phyloP scores from a whole-genome alignment of 371 early-diverging fungal species.

The Pancytospora epiphaga region DNA sequence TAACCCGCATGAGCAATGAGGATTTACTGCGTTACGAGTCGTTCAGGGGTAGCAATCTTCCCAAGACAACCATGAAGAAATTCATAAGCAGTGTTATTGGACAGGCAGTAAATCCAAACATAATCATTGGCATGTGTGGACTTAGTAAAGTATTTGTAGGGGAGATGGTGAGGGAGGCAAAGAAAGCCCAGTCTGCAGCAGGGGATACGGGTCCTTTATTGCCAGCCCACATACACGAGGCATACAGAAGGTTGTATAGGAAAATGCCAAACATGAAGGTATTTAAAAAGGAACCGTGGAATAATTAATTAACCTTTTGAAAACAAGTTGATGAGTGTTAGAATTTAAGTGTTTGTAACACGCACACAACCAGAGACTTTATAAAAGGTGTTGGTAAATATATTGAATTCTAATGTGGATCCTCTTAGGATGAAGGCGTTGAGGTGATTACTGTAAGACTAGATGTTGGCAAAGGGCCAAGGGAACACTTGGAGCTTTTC shows the following conservation, averaged over 20 bases:
- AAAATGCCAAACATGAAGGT: conserved; percentile 59
- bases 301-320: not conserved
- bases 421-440: too few relatives aligned
- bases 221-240: conserved; percentile 77
- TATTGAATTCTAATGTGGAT: too few relatives aligned
- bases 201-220: conserved; percentile 62
- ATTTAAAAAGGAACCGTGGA: conserved; percentile 44
- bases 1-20: conserved; percentile 70
- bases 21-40: conserved; percentile 75
- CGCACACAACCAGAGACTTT: too few relatives aligned
- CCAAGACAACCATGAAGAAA: conserved; percentile 71
- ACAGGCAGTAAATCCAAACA: conserved; percentile 71
- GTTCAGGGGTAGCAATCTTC: conserved; percentile 73
- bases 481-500: too few relatives aligned
- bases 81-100: conserved; percentile 64
- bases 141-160: conserved; percentile 85
- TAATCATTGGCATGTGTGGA: conserved; percentile 79
- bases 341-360: too few relatives aligned
- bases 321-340: not conserved
- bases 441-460: too few relatives aligned
- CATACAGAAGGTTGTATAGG: conserved; percentile 69
- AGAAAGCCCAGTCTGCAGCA: conserved; percentile 51
- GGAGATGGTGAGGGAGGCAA: conserved; percentile 76
- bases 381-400: too few relatives aligned
- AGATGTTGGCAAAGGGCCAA: too few relatives aligned